Evolutionary conservation across 2,329 filamentous ascomycete genomes (phyloP), one percentile per base, ranked within the genome.

Genomic region (Talaromyces funiculosus): DNA sequence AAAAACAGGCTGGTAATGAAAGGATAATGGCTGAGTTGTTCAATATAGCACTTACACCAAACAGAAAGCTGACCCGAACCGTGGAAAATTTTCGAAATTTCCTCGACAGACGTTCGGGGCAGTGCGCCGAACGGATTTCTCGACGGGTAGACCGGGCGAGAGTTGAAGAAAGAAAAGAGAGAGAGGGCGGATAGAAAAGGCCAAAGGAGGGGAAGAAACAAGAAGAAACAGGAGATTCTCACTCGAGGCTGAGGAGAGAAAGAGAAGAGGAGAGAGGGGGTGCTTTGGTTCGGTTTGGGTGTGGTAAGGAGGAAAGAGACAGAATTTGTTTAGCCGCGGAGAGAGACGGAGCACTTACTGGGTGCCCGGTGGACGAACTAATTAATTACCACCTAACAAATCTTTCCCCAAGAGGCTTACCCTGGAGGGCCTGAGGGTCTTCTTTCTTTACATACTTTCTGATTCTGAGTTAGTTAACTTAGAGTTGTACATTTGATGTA

Each of bases 41-140:
- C 29, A 12, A 51, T 33, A 51, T 45, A 10, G 33, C 20, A 57
- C 55, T 57, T 57, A 57, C 54, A 37, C n/a, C 35, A 45, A 57
- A 20, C 26, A 57, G 31, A 55, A 42, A 12, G 14, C 29, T 45
- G 20, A 63, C 63, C 63, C 51, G 45, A 51, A 58, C 67, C 65
- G 63, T 65, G 63, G 61, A 57, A 65, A 64, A 63, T 64, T 62
- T 58, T 64, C 63, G 58, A 60, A 61, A 60, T 38, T 61, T 59
- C 57, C 67, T 69, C 72, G 69, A 74, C 55, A 57, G 55, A 54
- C 37, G 22, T 45, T 47, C 38, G 59, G 72, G 70, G 67, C 65
- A 70, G 67, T 67, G 59, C 49, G 60, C 54, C 54, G 59, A 56
- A 54, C 63, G 57, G 66, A 63, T 67, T 63, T 64, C 66, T 68